Percentiles rank a stretch among this genome's conserved stretches.
phyloP scores from a whole-genome alignment of 1,284 basidiomycete species.

The Ceratobasidium theobromae region DNA sequence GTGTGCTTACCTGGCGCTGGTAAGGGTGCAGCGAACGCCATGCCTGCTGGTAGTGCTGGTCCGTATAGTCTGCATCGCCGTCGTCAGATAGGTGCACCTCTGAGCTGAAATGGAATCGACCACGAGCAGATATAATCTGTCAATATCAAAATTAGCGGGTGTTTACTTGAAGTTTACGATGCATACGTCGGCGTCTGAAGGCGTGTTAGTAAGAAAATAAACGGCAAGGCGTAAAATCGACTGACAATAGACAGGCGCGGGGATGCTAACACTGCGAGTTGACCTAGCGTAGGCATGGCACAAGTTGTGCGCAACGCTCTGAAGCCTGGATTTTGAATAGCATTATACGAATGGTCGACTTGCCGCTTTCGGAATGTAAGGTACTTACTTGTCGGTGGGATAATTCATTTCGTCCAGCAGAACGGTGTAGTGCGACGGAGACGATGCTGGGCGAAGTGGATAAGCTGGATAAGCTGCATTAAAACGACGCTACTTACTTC shows the following conservation, averaged over 20 bases:
- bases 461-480: background rate
- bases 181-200: conserved; percentile 22
- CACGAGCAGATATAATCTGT: conserved; percentile 26
- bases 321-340: conserved; percentile 15
- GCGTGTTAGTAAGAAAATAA: background rate
- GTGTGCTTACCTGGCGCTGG: conserved; percentile 11
- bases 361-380: background rate
- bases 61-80: conserved; percentile 20
- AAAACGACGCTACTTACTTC: conserved; percentile 3
- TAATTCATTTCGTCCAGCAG: conserved; percentile 33
- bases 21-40: conserved; percentile 9
- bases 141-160: background rate
- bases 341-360: background rate
- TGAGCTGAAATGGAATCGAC: conserved; percentile 21
- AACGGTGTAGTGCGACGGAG: conserved; percentile 34
- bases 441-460: conserved; percentile 15
- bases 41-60: conserved; percentile 29
- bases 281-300: conserved; percentile 20
- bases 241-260: conserved; percentile 22
- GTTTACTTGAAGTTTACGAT: background rate
- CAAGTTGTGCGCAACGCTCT: conserved; percentile 9
- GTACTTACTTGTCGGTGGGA: conserved; percentile 27
- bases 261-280: conserved; percentile 25
- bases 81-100: conserved; percentile 22
- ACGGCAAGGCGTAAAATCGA: background rate